A percentile compares a stretch with the other conserved stretches of the same genome.
Conservation (phyloP, 140 eudicot species). For the Bidens hawaiensis region DNA sequence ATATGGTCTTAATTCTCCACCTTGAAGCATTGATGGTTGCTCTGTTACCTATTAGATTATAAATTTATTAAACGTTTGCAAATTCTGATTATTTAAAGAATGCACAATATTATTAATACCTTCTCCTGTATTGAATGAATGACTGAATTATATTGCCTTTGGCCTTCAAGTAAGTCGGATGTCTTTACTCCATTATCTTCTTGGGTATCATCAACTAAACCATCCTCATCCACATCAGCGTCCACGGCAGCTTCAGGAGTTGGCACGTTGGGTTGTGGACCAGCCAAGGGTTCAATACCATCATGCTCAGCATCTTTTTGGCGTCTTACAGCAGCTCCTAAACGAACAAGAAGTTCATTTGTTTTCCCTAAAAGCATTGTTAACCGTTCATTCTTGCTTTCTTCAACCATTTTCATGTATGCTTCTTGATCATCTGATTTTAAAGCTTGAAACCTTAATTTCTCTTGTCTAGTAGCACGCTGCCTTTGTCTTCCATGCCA, state of each 20-base stretch:
- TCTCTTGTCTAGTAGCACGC: constrained; percentile 89
- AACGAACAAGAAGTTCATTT: constrained; percentile 85
- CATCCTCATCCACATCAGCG: constrained; percentile 43
- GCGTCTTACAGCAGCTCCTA: constrained; percentile 99
- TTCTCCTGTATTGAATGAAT: constrained; percentile 96
- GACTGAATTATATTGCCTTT: constrained; percentile 84
- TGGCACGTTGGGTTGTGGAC: constrained; percentile 39
- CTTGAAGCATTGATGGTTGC: constrained; percentile 95
- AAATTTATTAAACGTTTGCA: constrained; percentile 6
- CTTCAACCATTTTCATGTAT: constrained; percentile 99
- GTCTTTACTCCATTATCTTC: constrained; percentile 44
- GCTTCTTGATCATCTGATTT: constrained; percentile 98
- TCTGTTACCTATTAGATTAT: constrained; percentile 64
- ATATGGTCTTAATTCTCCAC: constrained; percentile 89
- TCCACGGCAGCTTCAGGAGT: constrained; percentile 47
- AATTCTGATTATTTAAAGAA: too few species aligned
- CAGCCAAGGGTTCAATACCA: constrained; percentile 71
- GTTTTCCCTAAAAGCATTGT: constrained; percentile 97
- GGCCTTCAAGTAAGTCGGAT: constrained; percentile 91
- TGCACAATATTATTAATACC: too few species aligned
- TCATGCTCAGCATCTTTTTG: constrained; percentile 90
- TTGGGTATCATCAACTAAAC: constrained; percentile 37
- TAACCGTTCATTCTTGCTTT: constrained; percentile 95
- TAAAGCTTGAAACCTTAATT: constrained; percentile 92
- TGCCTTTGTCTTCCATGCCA: constrained; percentile 99